phyloP scores from a whole-genome alignment of 208 protist species.

The Acanthamoeba comandoni region DNA sequence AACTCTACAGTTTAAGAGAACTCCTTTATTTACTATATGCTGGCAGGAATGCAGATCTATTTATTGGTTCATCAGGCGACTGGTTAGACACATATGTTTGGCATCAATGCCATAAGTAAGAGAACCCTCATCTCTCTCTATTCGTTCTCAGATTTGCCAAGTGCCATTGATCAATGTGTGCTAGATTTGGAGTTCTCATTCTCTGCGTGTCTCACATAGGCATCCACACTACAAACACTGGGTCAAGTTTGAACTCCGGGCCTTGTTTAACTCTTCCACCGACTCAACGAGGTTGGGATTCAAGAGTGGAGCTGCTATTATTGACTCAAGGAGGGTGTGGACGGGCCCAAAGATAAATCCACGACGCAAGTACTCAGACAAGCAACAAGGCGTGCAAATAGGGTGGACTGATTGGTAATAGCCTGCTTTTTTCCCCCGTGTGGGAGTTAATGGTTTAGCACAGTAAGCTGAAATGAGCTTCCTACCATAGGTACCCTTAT shows the following conservation, averaged over 20 bases:
- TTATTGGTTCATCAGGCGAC: constrained; percentile 53
- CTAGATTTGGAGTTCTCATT: neutral
- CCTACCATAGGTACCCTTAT: constrained; percentile 44
- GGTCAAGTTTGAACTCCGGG: constrained; percentile 28
- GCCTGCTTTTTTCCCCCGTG: neutral
- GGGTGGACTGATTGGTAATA: constrained; percentile 57
- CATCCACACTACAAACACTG: constrained; percentile 65
- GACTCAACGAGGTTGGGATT: constrained; percentile 27
- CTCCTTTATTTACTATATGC: neutral
- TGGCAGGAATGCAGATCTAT: constrained; percentile 48
- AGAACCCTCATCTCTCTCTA: neutral
- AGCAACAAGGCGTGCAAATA: constrained; percentile 48
- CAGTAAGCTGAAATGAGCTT: neutral
- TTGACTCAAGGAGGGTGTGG: constrained; percentile 17
- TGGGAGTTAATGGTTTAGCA: neutral
- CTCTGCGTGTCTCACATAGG: neutral
- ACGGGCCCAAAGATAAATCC: neutral
- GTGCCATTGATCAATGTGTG: neutral
- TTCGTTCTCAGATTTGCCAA: neutral
- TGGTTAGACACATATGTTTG: constrained; percentile 37
- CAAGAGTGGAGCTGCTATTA: constrained; percentile 69
- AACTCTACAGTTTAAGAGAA: neutral
- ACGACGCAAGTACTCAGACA: neutral
- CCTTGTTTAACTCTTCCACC: constrained; percentile 16
- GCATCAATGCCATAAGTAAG: constrained; percentile 67